Evolutionary conservation across 2,329 filamentous ascomycete genomes (phyloP), one percentile per base, ranked within the genome.

Genomic region (Myriosclerotinia curreyana): DNA sequence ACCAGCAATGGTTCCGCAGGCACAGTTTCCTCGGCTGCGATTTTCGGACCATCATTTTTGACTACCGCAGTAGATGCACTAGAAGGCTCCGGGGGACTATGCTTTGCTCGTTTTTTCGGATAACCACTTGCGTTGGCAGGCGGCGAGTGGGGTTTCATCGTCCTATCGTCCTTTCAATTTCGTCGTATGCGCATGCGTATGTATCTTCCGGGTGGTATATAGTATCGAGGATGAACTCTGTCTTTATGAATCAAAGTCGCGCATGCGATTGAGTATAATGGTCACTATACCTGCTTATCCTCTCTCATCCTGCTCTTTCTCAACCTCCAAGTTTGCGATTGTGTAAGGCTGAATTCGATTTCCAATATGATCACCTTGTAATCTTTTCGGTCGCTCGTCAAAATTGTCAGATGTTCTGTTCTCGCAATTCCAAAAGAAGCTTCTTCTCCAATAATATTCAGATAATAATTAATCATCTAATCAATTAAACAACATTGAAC

Each of bases 31-130:
- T 59, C 65, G 14, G 20, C 22, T 17, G 17, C 51, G 31, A 65
- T 71, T 25, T 51, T 66, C 8, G 72, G 72, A 62, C 70, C 71
- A 42, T 31, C 64, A 22, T 44, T 50, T 38, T 66, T 58, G 22
- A 17, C 34, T 36, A 59, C 72, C 72, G 58, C 73, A 71, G 68
- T 74, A 69, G 51, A 72, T 65, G 58, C 74, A 69, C 46, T 75
- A 71, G 42, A 73, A 67, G 25, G 62, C 31, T 69, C 70, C 40
- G 82, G 80, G 25, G 83, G 84, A 50, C 77, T 79, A 70, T 81
- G 82, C 67, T 84, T 81, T 67, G 80, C 78, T 69, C 85, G 84
- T 76, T 87, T 87, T 71, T 78, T 76, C 48, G 84, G 82, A 70
- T 79, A 76, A 51, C 83, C 58, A 36, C 51, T 56, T 50, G 58